A percentile compares a stretch with the other conserved stretches of the same genome.
phyloP scores from a whole-genome alignment of 441 rosid species.

The Gossypium gossypioides region DNA sequence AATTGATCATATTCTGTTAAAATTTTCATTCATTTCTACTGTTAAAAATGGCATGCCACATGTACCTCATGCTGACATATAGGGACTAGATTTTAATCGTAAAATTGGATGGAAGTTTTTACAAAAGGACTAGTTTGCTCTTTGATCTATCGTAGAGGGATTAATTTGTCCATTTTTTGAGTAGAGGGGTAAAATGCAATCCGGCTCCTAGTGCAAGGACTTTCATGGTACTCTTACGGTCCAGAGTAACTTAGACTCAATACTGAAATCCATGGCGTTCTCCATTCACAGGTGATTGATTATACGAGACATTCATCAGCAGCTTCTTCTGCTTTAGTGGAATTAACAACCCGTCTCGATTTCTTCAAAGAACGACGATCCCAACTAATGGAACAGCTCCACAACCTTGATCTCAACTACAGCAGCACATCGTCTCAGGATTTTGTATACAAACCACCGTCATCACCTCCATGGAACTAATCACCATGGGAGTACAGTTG shows the following conservation, averaged over 20 bases:
- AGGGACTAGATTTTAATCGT: too few species aligned
- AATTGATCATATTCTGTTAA: too few species aligned
- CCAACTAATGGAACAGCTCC: slow-evolving; percentile 93
- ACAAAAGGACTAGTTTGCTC: too few species aligned
- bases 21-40: too few species aligned
- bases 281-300: slow-evolving; percentile 44
- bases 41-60: too few species aligned
- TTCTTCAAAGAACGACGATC: slow-evolving; percentile 95
- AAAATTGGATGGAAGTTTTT: too few species aligned
- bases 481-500: background rate
- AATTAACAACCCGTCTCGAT: slow-evolving; percentile 81
- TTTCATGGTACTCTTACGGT: too few species aligned
- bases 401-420: slow-evolving; percentile 75
- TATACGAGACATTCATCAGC: slow-evolving; percentile 65
- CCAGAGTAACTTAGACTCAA: background rate
- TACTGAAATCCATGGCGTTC: background rate
- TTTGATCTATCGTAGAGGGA: too few species aligned
- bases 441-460: slow-evolving; percentile 55
- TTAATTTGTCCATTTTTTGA: too few species aligned
- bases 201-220: too few species aligned
- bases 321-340: slow-evolving; percentile 78
- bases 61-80: too few species aligned
- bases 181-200: too few species aligned
- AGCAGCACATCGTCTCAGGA: slow-evolving; percentile 74
- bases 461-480: slow-evolving; percentile 88